Conservation (phyloP, 164 flowering plant genomes). For the Chloranthus sessilifolius region DNA sequence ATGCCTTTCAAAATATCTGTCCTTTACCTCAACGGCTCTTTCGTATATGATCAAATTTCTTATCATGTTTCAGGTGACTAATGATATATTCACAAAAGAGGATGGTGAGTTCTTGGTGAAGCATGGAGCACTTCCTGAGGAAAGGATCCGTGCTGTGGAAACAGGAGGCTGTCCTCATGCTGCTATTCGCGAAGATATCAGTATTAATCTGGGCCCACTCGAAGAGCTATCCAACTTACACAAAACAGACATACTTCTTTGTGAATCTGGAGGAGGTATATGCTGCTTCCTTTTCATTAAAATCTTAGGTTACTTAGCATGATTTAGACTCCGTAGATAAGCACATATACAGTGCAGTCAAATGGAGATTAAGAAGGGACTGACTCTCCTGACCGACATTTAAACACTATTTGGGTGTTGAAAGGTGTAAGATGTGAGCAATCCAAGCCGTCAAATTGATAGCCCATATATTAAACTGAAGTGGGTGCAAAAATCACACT, state of each 20-base stretch:
- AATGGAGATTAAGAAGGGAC: no score
- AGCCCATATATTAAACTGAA: no score
- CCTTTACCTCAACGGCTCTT: not conserved
- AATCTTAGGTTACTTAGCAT: not conserved
- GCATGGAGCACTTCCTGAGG: slow-evolving; percentile 93
- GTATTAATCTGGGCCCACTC: slow-evolving; percentile 95
- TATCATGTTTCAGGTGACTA: slow-evolving; percentile 59
- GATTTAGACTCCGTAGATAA: not conserved
- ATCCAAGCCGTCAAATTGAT: no score
- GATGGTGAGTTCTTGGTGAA: slow-evolving; percentile 95
- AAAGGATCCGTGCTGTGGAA: slow-evolving; percentile 97
- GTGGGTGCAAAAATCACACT: no score
- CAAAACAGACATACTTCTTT: slow-evolving; percentile 87
- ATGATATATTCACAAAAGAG: slow-evolving; percentile 96
- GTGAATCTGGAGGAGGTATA: slow-evolving; percentile 99
- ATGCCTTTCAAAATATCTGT: no score
- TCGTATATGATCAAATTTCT: not conserved
- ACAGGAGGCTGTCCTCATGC: slow-evolving; percentile 99
- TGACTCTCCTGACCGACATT: no score
- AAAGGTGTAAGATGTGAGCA: no score
- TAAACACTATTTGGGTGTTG: no score
- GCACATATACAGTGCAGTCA: not conserved
- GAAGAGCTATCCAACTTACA: slow-evolving; percentile 89
- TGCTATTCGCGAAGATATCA: slow-evolving; percentile 97
- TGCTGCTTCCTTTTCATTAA: not conserved